These are phyloP conservation scores for Paramecium bursaria DNA, from an alignment of 73 alveolate genomes.

Conservation along the genomic window DNA sequence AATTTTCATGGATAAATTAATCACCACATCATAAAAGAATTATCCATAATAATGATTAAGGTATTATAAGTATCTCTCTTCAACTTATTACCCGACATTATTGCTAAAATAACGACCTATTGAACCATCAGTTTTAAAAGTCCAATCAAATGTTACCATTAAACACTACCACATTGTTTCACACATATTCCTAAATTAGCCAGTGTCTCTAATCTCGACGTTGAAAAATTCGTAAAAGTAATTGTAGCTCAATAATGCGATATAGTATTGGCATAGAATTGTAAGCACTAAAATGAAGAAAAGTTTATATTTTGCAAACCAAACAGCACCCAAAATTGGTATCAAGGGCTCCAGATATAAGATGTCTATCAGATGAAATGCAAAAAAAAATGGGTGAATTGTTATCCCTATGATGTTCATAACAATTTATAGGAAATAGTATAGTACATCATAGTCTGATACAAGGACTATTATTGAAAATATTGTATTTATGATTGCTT, in stretches of 20 bases:
- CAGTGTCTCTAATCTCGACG: neutral
- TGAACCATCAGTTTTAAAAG: conserved; percentile 66
- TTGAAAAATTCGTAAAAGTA: conserved; percentile 45
- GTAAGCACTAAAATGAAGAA: conserved; percentile 30
- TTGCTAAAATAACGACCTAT: conserved; percentile 50
- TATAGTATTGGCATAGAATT: conserved; percentile 11
- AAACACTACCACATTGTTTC: conserved; percentile 46
- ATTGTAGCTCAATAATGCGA: conserved; percentile 38
- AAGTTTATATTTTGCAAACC: conserved; percentile 52
- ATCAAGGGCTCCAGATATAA: conserved; percentile 54
- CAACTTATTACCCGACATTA: conserved; percentile 24
- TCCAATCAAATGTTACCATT: conserved; percentile 65
- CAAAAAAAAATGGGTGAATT: conserved; percentile 65
- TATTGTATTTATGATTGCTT: neutral
- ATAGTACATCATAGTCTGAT: conserved; percentile 52
- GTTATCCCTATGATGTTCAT: conserved; percentile 57
- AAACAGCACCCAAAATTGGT: conserved; percentile 44
- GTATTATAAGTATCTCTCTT: neutral
- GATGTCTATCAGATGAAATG: conserved; percentile 61
- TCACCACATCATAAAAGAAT: conserved; percentile 57
- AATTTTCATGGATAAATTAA: no score
- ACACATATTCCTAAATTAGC: conserved; percentile 16
- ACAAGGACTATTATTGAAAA: conserved; percentile 14
- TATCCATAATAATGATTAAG: conserved; percentile 60
- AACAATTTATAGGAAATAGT: conserved; percentile 40